Base-by-base conservation (phyloP, 169 alveolate species). In the Eimeria brunetti region DNA sequence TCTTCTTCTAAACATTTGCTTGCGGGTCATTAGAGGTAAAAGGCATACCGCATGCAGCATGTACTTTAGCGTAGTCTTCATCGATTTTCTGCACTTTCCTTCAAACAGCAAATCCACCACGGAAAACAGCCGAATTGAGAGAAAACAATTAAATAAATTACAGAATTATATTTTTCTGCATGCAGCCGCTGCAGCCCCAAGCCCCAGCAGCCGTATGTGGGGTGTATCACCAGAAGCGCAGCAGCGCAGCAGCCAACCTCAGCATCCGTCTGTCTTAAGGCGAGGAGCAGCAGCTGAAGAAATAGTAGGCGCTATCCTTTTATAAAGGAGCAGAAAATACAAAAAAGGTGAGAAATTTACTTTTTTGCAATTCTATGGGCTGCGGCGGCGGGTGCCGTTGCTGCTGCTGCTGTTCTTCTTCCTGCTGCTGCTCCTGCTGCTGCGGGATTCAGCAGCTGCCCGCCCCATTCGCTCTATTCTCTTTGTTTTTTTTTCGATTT, bases 291-390 rank as follows among this genome's bases (percentile, higher is more conserved):
- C 4, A 33, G 78, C 86, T 76, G 60, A 76, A 33, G 60, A 76
- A 27, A 7, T 76, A 38, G 86, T 9, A 58, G 60, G 86, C 86
- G 86, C 86, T 76, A 16, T 38, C 86, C 86, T 41, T 41, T 76
- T 76, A 27, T 76, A 38, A 38, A 38, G 86, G 38, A 76, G 60
- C 51, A 76, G 41, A 9, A 38, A 46, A 41, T 44, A n/a, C 14
- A 76, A 7, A 38, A 2, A 33, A 30, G 33, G 86, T 76, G 36
- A 76, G 86, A 30, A 30, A 1, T 5, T 1, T 27, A 60, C 2
- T 36, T 38, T n/a, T 41, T 44, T 58, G n/a, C 69, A 12, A 58
- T 16, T 20, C 20, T 58, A 20, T 20, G 69, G n/a, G 69, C 20
- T 58, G 12, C 20, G 69, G 69, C n/a, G 12, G 12, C 69, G 12